A percentile compares a stretch with the other conserved stretches of the same genome.
These are phyloP conservation scores for Ramichloridium luteum DNA, from an alignment of 2,329 filamentous ascomycete species.

Conservation along the genomic window DNA sequence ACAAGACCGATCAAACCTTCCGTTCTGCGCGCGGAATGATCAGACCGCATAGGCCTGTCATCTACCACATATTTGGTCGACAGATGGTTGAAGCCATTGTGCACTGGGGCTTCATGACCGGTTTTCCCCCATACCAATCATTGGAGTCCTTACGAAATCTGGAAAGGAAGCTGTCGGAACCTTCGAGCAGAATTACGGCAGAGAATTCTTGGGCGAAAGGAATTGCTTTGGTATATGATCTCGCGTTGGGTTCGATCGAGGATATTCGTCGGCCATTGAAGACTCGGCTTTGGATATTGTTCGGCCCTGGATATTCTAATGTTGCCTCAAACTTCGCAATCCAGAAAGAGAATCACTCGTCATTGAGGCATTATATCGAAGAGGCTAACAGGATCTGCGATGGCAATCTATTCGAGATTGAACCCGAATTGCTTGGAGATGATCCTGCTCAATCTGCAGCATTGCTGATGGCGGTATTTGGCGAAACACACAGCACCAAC, in stretches of 20 bases:
- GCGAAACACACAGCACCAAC: slow-evolving; percentile 5
- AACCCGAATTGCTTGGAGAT: slow-evolving; percentile 8
- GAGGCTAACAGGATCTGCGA: slow-evolving; percentile 23
- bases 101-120: slow-evolving; percentile 25
- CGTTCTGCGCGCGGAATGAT: background rate
- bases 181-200: too few relatives aligned
- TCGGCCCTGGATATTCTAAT: slow-evolving; percentile 22
- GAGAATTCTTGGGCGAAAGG: too few relatives aligned
- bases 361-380: slow-evolving; percentile 18
- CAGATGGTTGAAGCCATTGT: slow-evolving; percentile 22
- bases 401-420: slow-evolving; percentile 10
- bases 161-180: too few relatives aligned
- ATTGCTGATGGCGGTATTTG: slow-evolving; percentile 17
- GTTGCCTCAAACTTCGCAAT: too few relatives aligned
- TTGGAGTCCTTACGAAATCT: too few relatives aligned
- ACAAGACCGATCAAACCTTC: slow-evolving; percentile 3
- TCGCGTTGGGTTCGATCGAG: too few relatives aligned
- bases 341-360: too few relatives aligned
- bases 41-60: too few relatives aligned
- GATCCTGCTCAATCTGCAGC: slow-evolving; percentile 6
- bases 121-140: too few relatives aligned
- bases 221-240: too few relatives aligned
- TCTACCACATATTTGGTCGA: slow-evolving; percentile 15
- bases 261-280: too few relatives aligned
- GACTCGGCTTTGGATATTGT: slow-evolving; percentile 26